Base-by-base conservation (phyloP, 2,329 filamentous ascomycete species). In the Scedosporium dehoogii region DNA sequence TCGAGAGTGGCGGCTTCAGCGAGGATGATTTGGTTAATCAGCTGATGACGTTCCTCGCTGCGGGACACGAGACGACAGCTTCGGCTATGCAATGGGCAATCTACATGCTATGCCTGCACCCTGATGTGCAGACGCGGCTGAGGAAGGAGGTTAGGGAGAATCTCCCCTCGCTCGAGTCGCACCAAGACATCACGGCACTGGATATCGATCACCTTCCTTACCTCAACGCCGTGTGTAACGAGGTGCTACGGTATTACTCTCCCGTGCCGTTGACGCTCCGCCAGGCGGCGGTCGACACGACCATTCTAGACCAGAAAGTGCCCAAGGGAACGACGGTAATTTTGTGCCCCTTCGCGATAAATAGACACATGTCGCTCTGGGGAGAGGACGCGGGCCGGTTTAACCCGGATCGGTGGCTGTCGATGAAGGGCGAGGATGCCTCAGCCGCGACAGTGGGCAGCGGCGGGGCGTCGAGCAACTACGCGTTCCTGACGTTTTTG, bases 21-120 rank as follows among this genome's bases (percentile, higher is more conserved):
- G 90, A 94, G 65, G 88, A 91, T 58, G 85, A 91, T 64, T 82
- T 96, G n/a, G 84, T 91, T 42, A 89, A 94, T 72, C 91, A 96
- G 74, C 83, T 94, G 71, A 94, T 96, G 90, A 96, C 90, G 0
- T 62, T 78, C 65, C 67, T 78, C 23, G 71, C 75, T 0, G 74
- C 78, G 14, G 76, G 77, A 0, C 77, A 79, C 56, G 77, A 79
- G 63, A 79, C 77, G 0, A 79, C 76, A 1, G 75, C 77, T 3
- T 70, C 72, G 0, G 68, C 74, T 0, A 70, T 79, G 61, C 74
- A 73, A 0, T 79, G 77, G 77, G 72, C 73, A 0, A 69, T 73
- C 2, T 77, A 78, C 38, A 67, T 75, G 62, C 66, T 80, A 6
- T 68, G 71, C 6, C 68, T 70, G 51, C 66, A 75, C 23, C 73